Percentiles rank a stretch among this genome's conserved stretches.
These are phyloP conservation scores for Torulaspora quercuum DNA, from an alignment of 805 yeast genomes.

Conservation along the genomic window DNA sequence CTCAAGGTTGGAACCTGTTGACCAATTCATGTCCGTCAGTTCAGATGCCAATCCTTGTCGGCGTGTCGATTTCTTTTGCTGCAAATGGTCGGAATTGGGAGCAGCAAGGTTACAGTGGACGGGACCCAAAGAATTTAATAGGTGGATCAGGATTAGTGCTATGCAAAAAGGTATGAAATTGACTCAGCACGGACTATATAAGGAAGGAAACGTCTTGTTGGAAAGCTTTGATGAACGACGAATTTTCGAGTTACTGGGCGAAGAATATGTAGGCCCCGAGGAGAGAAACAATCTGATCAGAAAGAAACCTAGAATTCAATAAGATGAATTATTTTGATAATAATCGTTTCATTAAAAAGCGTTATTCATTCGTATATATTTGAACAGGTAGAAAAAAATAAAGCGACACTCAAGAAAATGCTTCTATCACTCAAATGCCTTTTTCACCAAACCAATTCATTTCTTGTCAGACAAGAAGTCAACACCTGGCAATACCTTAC, in stretches of 20 bases:
- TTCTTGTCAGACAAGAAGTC: conserved; percentile 79
- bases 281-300: conserved; percentile 16
- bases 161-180: conserved; percentile 28
- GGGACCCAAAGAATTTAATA: conserved; percentile 34
- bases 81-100: conserved; percentile 35
- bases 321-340: conserved; percentile 4
- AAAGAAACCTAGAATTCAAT: conserved; percentile 13
- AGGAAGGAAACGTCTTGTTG: conserved; percentile 18
- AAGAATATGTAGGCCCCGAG: conserved; percentile 20
- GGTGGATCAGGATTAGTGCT: conserved; percentile 31
- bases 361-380: conserved; percentile 14
- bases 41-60: conserved; percentile 24
- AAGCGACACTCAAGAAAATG: conserved; percentile 5
- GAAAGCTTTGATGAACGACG: conserved; percentile 30
- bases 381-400: conserved; percentile 4
- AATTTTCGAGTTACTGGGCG: conserved; percentile 27
- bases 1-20: conserved; percentile 14
- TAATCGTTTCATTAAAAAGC: conserved; percentile 17
- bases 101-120: conserved; percentile 34
- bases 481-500: conserved; percentile 98
- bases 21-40: conserved; percentile 26
- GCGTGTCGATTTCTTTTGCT: conserved; percentile 33
- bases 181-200: conserved; percentile 34
- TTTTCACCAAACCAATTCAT: conserved; percentile 20
- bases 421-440: conserved; percentile 7